Evolutionary conservation across 202 grass and related monocot species (phyloP).

Genomic region (Schoenoplectus tabernaemontani): DNA sequence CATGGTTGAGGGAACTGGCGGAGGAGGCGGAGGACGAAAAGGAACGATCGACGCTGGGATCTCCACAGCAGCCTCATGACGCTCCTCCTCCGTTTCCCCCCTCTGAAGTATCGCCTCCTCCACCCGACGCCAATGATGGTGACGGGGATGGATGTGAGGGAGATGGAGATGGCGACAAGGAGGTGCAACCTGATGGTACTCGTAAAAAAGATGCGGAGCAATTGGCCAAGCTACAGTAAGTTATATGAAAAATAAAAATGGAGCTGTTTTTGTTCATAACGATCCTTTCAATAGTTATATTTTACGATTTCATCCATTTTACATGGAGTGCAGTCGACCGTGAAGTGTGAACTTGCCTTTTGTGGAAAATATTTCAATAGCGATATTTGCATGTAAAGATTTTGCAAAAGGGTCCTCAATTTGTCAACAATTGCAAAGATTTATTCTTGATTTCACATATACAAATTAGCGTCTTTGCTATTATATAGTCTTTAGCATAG

Average conservation of each 20-base stretch:
- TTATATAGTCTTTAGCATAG: neutral
- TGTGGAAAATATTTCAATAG: neutral
- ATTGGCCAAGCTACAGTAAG: constrained; percentile 61
- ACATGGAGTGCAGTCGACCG: neutral
- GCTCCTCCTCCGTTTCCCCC: constrained; percentile 9
- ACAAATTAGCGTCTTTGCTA: neutral
- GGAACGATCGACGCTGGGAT: neutral
- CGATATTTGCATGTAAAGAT: neutral
- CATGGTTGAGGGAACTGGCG: constrained; percentile 53
- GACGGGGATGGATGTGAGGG: constrained; percentile 10
- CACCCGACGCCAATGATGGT: constrained; percentile 3
- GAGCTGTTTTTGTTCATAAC: neutral
- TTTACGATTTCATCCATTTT: neutral
- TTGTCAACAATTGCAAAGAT: neutral
- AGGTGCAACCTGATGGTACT: constrained; percentile 51
- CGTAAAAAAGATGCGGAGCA: constrained; percentile 53
- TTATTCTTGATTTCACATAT: neutral
- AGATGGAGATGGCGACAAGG: constrained; percentile 60
- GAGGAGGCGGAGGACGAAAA: constrained; percentile 18
- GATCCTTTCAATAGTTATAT: neutral
- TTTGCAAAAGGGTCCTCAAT: neutral
- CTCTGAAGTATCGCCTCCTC: neutral
- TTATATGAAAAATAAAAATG: constrained; percentile 7
- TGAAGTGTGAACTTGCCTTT: neutral
- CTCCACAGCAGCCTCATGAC: neutral